A percentile compares a stretch with the other conserved stretches of the same genome.
Conservation (phyloP, 2,329 filamentous ascomycete genomes). For the Colletotrichum noveboracense region DNA sequence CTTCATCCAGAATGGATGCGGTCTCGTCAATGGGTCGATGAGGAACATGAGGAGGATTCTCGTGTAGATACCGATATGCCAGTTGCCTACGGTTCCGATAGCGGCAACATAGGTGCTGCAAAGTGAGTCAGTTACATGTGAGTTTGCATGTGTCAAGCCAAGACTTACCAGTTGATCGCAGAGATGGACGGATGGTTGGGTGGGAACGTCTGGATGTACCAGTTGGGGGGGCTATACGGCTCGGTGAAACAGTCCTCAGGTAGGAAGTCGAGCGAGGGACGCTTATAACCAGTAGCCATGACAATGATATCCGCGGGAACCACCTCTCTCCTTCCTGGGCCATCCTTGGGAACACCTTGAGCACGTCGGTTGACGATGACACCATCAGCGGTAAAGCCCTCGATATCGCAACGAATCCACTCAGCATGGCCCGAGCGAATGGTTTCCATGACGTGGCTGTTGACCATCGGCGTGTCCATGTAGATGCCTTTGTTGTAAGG, state of each 20-base stretch:
- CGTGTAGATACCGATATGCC: slow-evolving; percentile 90
- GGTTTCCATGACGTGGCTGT: slow-evolving; percentile 79
- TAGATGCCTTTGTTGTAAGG: slow-evolving; percentile 77
- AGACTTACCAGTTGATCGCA: slow-evolving; percentile 68
- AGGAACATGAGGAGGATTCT: slow-evolving; percentile 87
- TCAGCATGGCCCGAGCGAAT: slow-evolving; percentile 74
- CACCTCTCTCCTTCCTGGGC: slow-evolving; percentile 69
- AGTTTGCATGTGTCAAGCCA: neutral
- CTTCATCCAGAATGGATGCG: slow-evolving; percentile 77
- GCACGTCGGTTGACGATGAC: slow-evolving; percentile 75
- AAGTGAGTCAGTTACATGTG: neutral
- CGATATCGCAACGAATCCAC: slow-evolving; percentile 84
- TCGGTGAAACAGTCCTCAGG: slow-evolving; percentile 75
- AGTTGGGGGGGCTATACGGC: slow-evolving; percentile 80
- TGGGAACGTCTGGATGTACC: slow-evolving; percentile 89
- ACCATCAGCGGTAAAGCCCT: slow-evolving; percentile 66
- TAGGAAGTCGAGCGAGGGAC: slow-evolving; percentile 76
- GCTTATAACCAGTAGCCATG: slow-evolving; percentile 82
- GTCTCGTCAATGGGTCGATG: slow-evolving; percentile 76
- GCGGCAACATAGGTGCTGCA: slow-evolving; percentile 79
- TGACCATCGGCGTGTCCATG: slow-evolving; percentile 86
- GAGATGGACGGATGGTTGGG: slow-evolving; percentile 75
- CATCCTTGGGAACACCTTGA: slow-evolving; percentile 76
- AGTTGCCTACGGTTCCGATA: slow-evolving; percentile 84
- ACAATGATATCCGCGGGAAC: slow-evolving; percentile 79